phyloP scores from a whole-genome alignment of 176 grass and related monocot genomes.

The Avena eriantha region DNA sequence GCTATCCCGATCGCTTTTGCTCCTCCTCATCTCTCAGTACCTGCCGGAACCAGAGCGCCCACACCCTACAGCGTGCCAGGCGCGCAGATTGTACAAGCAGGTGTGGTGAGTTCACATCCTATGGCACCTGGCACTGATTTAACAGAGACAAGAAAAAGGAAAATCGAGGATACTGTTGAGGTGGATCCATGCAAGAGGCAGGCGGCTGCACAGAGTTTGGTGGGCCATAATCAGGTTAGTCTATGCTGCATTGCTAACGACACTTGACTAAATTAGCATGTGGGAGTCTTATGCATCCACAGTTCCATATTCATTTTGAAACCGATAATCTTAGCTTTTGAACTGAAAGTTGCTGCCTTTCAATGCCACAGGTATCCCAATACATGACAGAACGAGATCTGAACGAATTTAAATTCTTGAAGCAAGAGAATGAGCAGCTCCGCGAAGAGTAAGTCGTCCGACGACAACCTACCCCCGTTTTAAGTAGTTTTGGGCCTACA shows the following conservation, averaged over 20 bases:
- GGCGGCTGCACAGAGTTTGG: background rate
- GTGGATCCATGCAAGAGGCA: slow-evolving; percentile 1
- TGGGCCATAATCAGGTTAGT: slow-evolving; percentile 33
- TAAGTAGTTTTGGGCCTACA: background rate
- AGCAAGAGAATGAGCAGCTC: slow-evolving; percentile 44
- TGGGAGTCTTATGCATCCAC: background rate
- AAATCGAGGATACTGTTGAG: background rate
- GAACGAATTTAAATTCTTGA: slow-evolving; percentile 36
- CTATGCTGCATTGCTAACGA: background rate
- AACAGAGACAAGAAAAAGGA: slow-evolving; percentile 35
- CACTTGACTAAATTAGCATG: background rate
- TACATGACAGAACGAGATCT: slow-evolving; percentile 24
- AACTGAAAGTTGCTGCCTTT: background rate
- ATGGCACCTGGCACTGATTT: background rate
- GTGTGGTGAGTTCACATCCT: background rate
- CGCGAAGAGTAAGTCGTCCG: slow-evolving; percentile 46
- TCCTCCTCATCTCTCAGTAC: background rate
- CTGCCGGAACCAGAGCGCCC: background rate
- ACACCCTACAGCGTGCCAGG: background rate
- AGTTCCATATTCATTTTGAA: background rate
- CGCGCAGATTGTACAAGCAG: background rate
- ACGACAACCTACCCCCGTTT: background rate
- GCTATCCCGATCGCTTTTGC: slow-evolving; percentile 26
- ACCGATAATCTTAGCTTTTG: background rate
- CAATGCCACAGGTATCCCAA: slow-evolving; percentile 21